Evolutionary conservation across 164 flowering plant genomes (phyloP).

Genomic region (Piper betle): DNA sequence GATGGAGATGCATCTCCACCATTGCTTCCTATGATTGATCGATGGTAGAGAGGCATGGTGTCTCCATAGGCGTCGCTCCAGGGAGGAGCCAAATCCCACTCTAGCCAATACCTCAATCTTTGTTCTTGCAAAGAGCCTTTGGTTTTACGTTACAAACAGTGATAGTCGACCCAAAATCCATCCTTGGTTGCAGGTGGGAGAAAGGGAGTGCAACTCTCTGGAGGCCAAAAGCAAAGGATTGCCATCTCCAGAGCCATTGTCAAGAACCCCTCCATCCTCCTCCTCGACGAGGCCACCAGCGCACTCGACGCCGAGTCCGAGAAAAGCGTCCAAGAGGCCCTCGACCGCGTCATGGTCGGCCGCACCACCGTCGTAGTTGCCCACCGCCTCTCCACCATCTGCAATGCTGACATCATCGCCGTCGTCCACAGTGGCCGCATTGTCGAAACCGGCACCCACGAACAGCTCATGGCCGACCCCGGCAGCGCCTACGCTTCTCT

Average conservation of each 20-base stretch:
- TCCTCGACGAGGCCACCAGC: constrained; percentile 92
- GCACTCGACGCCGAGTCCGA: constrained; percentile 97
- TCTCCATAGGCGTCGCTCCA: too few relatives aligned
- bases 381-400: constrained; percentile 84
- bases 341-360: constrained; percentile 94
- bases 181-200: constrained; percentile 57
- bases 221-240: constrained; percentile 93
- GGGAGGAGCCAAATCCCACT: too few relatives aligned
- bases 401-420: constrained; percentile 83
- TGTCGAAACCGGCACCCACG: constrained; percentile 88
- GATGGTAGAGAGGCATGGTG: too few relatives aligned
- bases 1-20: too few relatives aligned
- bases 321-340: constrained; percentile 92
- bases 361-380: constrained; percentile 87
- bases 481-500: constrained; percentile 69
- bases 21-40: too few relatives aligned
- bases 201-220: constrained; percentile 92
- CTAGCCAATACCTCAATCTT: too few relatives aligned
- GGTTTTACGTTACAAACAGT: too few relatives aligned
- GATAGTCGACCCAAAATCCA: too few relatives aligned
- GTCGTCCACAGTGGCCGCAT: constrained; percentile 75
- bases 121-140: too few relatives aligned
- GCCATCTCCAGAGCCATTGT: constrained; percentile 92
- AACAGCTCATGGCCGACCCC: constrained; percentile 61
- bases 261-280: constrained; percentile 76